These are phyloP conservation scores for Microsporum ferrugineum DNA, from an alignment of 2,329 filamentous ascomycete species.

Conservation along the genomic window DNA sequence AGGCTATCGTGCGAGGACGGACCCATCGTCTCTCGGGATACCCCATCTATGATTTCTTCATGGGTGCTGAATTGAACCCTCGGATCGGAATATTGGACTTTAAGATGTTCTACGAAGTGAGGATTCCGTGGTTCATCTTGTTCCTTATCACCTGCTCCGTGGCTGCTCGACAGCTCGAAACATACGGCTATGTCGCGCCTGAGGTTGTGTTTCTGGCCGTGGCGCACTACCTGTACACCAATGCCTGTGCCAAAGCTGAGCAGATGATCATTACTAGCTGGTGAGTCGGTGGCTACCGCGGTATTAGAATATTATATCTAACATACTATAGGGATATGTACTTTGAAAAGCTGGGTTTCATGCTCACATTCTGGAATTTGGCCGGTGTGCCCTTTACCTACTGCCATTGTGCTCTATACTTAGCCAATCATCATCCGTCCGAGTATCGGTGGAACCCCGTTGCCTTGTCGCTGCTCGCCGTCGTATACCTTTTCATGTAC, in stretches of 20 bases:
- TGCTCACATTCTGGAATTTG: conserved; percentile 96
- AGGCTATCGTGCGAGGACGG: conserved; percentile 64
- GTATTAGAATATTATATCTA: background rate
- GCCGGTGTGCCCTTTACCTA: conserved; percentile 83
- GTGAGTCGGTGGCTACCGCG: conserved; percentile 31
- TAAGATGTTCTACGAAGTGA: conserved; percentile 94
- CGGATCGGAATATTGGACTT: conserved; percentile 71
- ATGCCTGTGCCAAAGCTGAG: conserved; percentile 84
- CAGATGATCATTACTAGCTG: conserved; percentile 83
- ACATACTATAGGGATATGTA: conserved; percentile 63
- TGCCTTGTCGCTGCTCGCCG: conserved; percentile 53
- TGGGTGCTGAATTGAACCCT: conserved; percentile 78
- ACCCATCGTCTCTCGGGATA: conserved; percentile 86
- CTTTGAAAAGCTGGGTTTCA: conserved; percentile 93
- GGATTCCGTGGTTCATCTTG: conserved; percentile 84
- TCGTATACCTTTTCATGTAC: conserved; percentile 70
- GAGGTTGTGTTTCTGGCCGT: conserved; percentile 75
- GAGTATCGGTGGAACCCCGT: conserved; percentile 66
- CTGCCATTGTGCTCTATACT: conserved; percentile 85
- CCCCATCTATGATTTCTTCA: conserved; percentile 78
- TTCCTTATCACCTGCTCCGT: conserved; percentile 66
- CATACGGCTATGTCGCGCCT: conserved; percentile 70
- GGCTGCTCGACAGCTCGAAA: conserved; percentile 70
- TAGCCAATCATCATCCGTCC: conserved; percentile 69
- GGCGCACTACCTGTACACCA: conserved; percentile 85